Evolutionary conservation across 2,329 filamentous ascomycete genomes (phyloP).

Genomic region (Xylaria sp.): DNA sequence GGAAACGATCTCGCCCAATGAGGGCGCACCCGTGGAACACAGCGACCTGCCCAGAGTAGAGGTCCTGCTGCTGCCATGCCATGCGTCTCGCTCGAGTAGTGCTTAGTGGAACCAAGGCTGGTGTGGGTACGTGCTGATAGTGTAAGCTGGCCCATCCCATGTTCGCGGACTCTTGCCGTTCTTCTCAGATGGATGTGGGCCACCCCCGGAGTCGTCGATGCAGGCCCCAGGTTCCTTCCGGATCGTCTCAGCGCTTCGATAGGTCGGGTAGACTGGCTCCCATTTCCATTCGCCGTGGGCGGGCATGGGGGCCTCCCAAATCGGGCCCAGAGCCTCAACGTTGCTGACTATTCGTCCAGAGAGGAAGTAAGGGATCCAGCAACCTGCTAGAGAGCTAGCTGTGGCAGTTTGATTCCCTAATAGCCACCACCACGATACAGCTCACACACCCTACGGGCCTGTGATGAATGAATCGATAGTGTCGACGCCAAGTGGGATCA

Average conservation of each 20-base stretch:
- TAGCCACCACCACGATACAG: not conserved
- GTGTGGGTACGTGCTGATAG: constrained; percentile 40
- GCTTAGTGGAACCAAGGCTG: constrained; percentile 35
- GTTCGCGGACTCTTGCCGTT: constrained; percentile 48
- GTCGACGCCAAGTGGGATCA: constrained; percentile 11
- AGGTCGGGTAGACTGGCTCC: not conserved
- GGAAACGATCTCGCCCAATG: constrained; percentile 22
- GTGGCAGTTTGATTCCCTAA: not conserved
- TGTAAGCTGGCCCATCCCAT: constrained; percentile 42
- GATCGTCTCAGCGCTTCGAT: constrained; percentile 24
- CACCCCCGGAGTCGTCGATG: constrained; percentile 31
- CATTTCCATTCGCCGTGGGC: constrained; percentile 19
- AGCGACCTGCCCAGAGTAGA: constrained; percentile 11
- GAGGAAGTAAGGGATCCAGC: not conserved
- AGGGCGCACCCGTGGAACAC: constrained; percentile 4
- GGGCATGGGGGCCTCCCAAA: not conserved
- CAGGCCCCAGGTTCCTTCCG: constrained; percentile 32
- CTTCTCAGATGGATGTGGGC: constrained; percentile 38
- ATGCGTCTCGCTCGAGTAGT: constrained; percentile 30
- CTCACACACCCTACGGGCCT: not conserved
- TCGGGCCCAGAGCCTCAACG: constrained; percentile 28
- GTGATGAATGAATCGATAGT: not conserved
- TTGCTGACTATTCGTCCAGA: constrained; percentile 21
- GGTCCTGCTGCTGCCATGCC: constrained; percentile 9
- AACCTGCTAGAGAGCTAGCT: not conserved